Percentiles rank a stretch among this genome's conserved stretches.
Evolutionary conservation across 2,329 filamentous ascomycete species (phyloP).

Genomic region (Ophiostoma sp.): DNA sequence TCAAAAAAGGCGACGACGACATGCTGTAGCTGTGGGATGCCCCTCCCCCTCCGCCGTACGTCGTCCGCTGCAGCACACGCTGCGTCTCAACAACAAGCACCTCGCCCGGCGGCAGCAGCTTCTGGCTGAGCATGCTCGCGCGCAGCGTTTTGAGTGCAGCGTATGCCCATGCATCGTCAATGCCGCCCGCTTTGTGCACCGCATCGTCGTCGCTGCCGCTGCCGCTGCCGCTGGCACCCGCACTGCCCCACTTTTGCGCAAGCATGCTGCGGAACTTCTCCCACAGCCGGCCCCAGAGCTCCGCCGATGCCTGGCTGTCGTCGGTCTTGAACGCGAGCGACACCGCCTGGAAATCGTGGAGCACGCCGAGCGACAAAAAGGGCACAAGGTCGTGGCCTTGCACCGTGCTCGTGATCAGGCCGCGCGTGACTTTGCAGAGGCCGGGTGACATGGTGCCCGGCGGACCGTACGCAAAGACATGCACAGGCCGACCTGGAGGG

Average conservation of each 20-base stretch:
- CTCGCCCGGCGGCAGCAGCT: conserved; percentile 69
- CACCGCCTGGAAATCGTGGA: conserved; percentile 70
- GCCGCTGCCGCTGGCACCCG: neutral
- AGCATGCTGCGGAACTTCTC: conserved; percentile 39
- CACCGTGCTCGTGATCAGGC: conserved; percentile 68
- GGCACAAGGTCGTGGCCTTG: conserved; percentile 71
- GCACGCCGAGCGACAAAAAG: conserved; percentile 63
- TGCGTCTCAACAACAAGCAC: conserved; percentile 68
- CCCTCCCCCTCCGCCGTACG: conserved; percentile 44
- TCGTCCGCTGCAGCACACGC: conserved; percentile 61
- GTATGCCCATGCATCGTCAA: conserved; percentile 57
- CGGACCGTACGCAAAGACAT: conserved; percentile 74
- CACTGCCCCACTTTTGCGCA: conserved; percentile 8
- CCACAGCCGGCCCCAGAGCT: conserved; percentile 63
- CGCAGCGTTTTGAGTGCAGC: conserved; percentile 61
- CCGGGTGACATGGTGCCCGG: conserved; percentile 67
- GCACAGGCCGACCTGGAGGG: conserved; percentile 64
- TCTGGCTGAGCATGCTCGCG: conserved; percentile 61
- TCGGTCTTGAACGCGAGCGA: conserved; percentile 70
- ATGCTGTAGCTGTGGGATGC: neutral
- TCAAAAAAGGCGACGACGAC: conserved; percentile 20
- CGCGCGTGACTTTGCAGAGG: conserved; percentile 63
- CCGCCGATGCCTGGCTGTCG: conserved; percentile 59
- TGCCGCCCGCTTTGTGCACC: neutral
- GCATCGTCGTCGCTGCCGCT: neutral